A percentile compares a stretch with the other conserved stretches of the same genome.
phyloP scores from a whole-genome alignment of 1,284 basidiomycete genomes.

The Tilletia indica region DNA sequence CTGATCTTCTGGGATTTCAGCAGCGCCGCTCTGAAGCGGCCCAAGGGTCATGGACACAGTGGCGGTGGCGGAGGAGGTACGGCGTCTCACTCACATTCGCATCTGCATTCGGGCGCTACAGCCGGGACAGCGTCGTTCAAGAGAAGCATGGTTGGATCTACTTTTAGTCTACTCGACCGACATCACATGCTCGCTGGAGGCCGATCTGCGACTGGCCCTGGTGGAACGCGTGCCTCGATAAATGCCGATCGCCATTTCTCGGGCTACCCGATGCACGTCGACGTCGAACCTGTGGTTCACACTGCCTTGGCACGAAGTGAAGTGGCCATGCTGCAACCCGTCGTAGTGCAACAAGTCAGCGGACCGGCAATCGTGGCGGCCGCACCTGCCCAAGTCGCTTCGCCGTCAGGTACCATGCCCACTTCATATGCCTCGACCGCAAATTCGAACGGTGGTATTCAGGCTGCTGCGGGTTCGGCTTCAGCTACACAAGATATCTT shows the following conservation, averaged over 20 bases:
- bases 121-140: constrained; percentile 17
- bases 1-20: constrained; percentile 35
- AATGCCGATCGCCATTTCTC: background rate
- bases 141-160: constrained; percentile 28
- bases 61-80: background rate
- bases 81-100: background rate
- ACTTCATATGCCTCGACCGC: background rate
- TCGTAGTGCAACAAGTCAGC: constrained; percentile 59
- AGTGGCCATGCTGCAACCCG: constrained; percentile 84
- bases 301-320: constrained; percentile 83
- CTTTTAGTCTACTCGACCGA: constrained; percentile 24
- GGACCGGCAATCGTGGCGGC: background rate
- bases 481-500: constrained; percentile 32
- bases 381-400: background rate
- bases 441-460: background rate
- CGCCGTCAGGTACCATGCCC: background rate
- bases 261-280: constrained; percentile 11
- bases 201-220: constrained; percentile 20
- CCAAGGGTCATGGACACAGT: constrained; percentile 28
- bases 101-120: background rate
- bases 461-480: constrained; percentile 18
- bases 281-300: constrained; percentile 67
- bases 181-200: constrained; percentile 22
- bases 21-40: constrained; percentile 34
- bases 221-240: constrained; percentile 22